These are phyloP conservation scores for Pyrus hybrid DNA, from an alignment of 331 rosid genomes.

Conservation along the genomic window DNA sequence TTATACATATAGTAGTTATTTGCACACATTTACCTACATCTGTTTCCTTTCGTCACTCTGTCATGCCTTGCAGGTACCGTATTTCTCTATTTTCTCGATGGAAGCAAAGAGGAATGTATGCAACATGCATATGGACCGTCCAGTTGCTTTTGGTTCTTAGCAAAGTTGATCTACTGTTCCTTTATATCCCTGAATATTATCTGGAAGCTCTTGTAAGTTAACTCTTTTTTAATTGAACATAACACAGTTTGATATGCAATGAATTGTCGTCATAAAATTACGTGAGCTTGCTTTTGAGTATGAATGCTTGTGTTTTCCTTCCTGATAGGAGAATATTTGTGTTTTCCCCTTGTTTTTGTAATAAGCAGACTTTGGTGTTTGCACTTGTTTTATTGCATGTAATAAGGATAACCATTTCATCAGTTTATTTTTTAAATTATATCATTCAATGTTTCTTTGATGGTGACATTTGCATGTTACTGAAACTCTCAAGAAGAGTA, in stretches of 20 bases:
- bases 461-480: neutral
- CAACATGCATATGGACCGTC: slow-evolving; percentile 94
- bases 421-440: neutral
- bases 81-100: slow-evolving; percentile 68
- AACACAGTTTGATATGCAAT: neutral
- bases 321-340: neutral
- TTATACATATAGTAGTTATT: neutral
- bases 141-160: slow-evolving; percentile 89
- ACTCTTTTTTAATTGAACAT: neutral
- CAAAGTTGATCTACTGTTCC: slow-evolving; percentile 68
- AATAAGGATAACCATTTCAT: neutral
- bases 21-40: neutral
- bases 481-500: neutral
- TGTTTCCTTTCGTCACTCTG: slow-evolving; percentile 1
- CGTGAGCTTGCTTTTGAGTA: neutral
- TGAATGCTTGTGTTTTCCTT: neutral
- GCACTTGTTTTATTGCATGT: neutral
- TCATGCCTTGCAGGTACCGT: slow-evolving; percentile 60
- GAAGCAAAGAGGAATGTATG: slow-evolving; percentile 99
- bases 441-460: neutral
- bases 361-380: neutral
- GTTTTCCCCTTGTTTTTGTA: neutral
- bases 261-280: neutral
- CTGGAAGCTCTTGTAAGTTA: slow-evolving; percentile 80
- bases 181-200: slow-evolving; percentile 81